These are phyloP conservation scores for Friedmanniomyces simplex DNA, from an alignment of 495 filamentous ascomycete genomes.

Conservation along the genomic window DNA sequence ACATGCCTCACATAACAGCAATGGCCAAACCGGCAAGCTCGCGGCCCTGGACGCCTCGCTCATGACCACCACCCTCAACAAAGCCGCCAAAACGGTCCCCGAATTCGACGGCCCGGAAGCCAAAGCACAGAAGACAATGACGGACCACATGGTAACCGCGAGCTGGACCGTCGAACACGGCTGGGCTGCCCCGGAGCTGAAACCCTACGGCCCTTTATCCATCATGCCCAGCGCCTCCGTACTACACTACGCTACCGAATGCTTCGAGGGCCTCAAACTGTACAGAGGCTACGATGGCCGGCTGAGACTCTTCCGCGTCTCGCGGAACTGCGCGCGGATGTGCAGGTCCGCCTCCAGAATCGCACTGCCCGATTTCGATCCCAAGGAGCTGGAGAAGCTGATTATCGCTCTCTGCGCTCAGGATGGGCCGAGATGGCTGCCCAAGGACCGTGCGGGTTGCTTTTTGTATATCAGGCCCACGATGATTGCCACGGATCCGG, in stretches of 20 bases:
- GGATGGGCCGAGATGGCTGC: conserved; percentile 72
- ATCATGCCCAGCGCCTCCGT: conserved; percentile 78
- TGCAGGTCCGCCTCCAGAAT: conserved; percentile 59
- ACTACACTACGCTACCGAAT: conserved; percentile 85
- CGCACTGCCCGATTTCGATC: conserved; percentile 65
- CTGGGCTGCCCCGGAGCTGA: conserved; percentile 69
- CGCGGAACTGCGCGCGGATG: conserved; percentile 68
- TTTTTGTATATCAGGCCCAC: conserved; percentile 74
- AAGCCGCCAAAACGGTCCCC: conserved; percentile 58
- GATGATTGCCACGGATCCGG: conserved; percentile 67
- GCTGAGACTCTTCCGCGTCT: conserved; percentile 76
- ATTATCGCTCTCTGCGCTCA: conserved; percentile 58
- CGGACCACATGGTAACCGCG: conserved; percentile 82
- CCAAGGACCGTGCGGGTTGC: conserved; percentile 49
- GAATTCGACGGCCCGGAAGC: conserved; percentile 40
- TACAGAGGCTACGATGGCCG: conserved; percentile 76
- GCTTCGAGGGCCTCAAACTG: conserved; percentile 83
- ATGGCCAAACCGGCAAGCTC: conserved; percentile 3
- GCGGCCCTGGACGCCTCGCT: conserved; percentile 61
- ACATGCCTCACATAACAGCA: conserved; percentile 11
- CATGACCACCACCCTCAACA: conserved; percentile 57
- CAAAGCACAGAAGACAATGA: conserved; percentile 40
- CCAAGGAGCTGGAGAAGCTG: conserved; percentile 60
- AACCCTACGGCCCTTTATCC: conserved; percentile 67
- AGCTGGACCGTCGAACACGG: conserved; percentile 56